Base-by-base conservation (phyloP, 257 asterid species). In the Scutellaria galericulata region DNA sequence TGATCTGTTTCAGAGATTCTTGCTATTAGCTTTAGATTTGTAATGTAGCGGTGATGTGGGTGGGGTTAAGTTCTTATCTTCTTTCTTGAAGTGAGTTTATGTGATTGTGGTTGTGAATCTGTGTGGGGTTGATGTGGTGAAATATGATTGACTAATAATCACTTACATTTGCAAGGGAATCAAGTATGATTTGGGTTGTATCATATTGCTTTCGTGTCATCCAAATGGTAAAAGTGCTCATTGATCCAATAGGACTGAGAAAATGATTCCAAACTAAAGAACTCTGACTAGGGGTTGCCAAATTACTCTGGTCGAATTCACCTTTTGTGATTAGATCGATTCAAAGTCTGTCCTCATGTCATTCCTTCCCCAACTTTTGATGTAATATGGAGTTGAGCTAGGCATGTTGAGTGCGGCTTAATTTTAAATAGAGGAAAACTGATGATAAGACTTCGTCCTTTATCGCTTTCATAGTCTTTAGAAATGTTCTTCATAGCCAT, bases 1-100 rank as follows among this genome's bases (percentile, higher is more conserved):
- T 70, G 77, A 65, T 74, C 76, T 70, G 65, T 57, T 44, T 31
- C 64, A 39, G 24, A 40, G 27, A 15, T 78, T 63, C 52, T 56
- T 53, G 52, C 67, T 50, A 60, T 59, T 41, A 4, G n/a, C 53
- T 44, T 35, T 58, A n/a, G 8, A 44, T 7, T 18, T 57, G 69
- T 51, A 22, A 48, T 57, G 27, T 37, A 39, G 64, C 4, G 8
- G 24, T 63, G n/a, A 54, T 55, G 10, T 52, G 57, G 7, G 27
- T 5, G 11, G 27, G 27, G 27, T 24, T 15, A 15, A 7, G 11
- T 52, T 2, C 10, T 53, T 52, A 4, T 52, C 12, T 52, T 0
- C 10, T 52, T 11, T 47, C 53, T n/a, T 31, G 39, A 47, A 47
- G 39, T 47, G 9, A 59, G 7, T 60, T 41, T 14, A 59, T 50